Base-by-base conservation (phyloP, 2,329 filamentous ascomycete species). In the Thermoascus crustaceus region DNA sequence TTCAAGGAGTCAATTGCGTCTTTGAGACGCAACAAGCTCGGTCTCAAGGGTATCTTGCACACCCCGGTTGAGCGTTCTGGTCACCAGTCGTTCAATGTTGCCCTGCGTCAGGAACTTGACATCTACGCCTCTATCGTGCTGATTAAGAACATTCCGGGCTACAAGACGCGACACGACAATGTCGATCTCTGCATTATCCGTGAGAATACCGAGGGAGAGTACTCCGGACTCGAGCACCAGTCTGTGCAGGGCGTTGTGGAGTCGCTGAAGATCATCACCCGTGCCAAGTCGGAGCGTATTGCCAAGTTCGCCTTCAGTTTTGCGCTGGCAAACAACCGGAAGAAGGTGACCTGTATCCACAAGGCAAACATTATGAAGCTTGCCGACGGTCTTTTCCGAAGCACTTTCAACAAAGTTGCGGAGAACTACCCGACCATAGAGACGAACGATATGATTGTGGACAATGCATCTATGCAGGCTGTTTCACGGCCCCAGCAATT, bases 321-420 rank as follows among this genome's bases (percentile, higher is more conserved):
- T 60, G 91, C 91, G 40, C 82, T 96, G 40, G 91, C 91, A 68
- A 98, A 98, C 77, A 89, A 93, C 78, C 80, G 91, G 63, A 89
- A 93, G 76, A 96, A 96, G 83, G 86, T 98, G 39, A 96, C 91
- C 50, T 95, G 89, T 73, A 96, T 98, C 63, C 91, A 98, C 82
- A 98, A 98, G 78, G 91, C 91, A 70, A 98, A 98, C 77, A 98
- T 98, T 73, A 98, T 98, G 91, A 98, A 98, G 78, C 77, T 98
- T 41, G 89, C 88, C 64, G 91, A 98, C 55, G 91, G 91, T 68
- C 84, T 98, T 39, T 98, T 98, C 85, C 84, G 91, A 65, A 89
- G 81, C 72, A 96, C 91, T 52, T 93, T 96, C 76, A 86, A 94
- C 73, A 76, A 80, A 57, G 80, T 91, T 51, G 85, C 87, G 49